These are phyloP conservation scores for Beta vulgaris DNA, from an alignment of 148 eudicot species.

Conservation along the genomic window DNA sequence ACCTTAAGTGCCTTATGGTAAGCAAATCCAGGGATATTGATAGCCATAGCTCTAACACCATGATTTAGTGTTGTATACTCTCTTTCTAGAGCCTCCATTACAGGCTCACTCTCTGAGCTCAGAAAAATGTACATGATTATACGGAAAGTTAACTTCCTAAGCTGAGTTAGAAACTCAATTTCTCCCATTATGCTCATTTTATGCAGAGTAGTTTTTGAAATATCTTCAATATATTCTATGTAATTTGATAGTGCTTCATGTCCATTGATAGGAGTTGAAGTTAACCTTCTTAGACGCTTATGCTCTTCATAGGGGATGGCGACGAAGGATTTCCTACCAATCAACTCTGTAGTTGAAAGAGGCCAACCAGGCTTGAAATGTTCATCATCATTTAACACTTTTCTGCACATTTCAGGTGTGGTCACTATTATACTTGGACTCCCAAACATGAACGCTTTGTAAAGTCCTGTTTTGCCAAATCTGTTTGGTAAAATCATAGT, in stretches of 20 bases:
- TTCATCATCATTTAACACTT: constrained; percentile 72
- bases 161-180: constrained; percentile 66
- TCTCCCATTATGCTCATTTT: constrained; percentile 72
- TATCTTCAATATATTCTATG: constrained; percentile 59
- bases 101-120: constrained; percentile 66
- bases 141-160: constrained; percentile 65
- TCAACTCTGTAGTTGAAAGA: constrained; percentile 49
- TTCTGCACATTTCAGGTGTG: constrained; percentile 59
- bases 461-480: constrained; percentile 63
- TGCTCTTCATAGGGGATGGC: constrained; percentile 70
- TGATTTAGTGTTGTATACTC: constrained; percentile 63
- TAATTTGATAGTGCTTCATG: constrained; percentile 75
- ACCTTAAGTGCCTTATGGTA: constrained; percentile 80
- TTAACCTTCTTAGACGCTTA: constrained; percentile 66
- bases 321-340: constrained; percentile 74
- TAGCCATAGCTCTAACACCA: constrained; percentile 82
- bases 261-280: constrained; percentile 84
- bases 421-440: constrained; percentile 73
- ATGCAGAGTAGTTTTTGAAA: constrained; percentile 44
- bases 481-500: constrained; percentile 32
- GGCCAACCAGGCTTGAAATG: constrained; percentile 97
- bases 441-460: constrained; percentile 85
- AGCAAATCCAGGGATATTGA: constrained; percentile 83
- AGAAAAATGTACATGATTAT: constrained; percentile 77
- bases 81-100: constrained; percentile 62